These are phyloP conservation scores for Fragilariopsis cylindrus DNA, from an alignment of 108 stramenopile genomes.

Conservation along the genomic window DNA sequence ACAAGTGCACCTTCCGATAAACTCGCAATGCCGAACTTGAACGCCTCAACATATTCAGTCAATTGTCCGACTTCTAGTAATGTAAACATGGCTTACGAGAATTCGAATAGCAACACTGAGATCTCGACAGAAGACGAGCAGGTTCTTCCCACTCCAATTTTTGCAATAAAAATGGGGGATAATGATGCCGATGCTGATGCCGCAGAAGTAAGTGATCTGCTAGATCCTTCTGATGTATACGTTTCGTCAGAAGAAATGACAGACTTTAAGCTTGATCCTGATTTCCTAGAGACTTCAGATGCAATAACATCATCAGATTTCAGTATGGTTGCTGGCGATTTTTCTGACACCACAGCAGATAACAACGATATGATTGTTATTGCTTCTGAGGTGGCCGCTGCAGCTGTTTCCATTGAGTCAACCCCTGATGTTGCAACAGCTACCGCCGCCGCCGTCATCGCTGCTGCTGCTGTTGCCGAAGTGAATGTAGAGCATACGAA, in stretches of 20 bases:
- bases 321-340: no score
- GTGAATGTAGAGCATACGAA: no score
- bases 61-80: background rate
- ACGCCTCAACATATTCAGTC: background rate
- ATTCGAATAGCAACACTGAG: background rate
- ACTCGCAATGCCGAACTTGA: background rate
- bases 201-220: constrained; percentile 2
- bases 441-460: no score
- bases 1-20: background rate
- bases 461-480: no score
- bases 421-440: no score
- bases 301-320: no score
- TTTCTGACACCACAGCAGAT: no score
- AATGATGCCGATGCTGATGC: background rate
- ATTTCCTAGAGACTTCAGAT: no score
- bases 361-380: no score
- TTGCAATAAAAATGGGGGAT: constrained; percentile 18
- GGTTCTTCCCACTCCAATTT: constrained; percentile 13
- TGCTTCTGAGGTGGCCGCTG: no score
- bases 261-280: no score
- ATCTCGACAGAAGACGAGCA: background rate
- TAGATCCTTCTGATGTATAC: background rate
- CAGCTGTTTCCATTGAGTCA: no score
- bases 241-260: background rate
- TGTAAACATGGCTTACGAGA: background rate